Evolutionary conservation across 805 yeast genomes (phyloP).

Genomic region (Tetrapisispora arboricola): DNA sequence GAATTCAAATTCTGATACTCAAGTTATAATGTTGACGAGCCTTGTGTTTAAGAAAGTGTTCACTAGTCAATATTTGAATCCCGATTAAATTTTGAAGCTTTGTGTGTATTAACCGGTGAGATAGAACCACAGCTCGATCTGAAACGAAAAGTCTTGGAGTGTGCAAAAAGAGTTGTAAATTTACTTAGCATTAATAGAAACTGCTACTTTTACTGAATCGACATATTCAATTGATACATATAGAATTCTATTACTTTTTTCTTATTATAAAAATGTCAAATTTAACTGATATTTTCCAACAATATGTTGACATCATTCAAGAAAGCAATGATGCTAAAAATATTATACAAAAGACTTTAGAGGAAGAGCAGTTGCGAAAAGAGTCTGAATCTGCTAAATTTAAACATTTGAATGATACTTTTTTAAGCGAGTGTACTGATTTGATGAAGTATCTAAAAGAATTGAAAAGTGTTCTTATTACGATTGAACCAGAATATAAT

Average conservation of each 20-base stretch:
- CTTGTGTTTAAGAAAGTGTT: too few relatives aligned
- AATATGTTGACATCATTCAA: constrained; percentile 20
- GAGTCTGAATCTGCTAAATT: background rate
- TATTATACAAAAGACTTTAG: background rate
- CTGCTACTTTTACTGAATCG: too few relatives aligned
- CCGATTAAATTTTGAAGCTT: too few relatives aligned
- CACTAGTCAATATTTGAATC: too few relatives aligned
- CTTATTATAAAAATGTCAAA: constrained; percentile 16
- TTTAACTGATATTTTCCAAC: constrained; percentile 21
- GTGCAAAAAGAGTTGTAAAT: too few relatives aligned
- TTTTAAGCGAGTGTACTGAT: constrained; percentile 22
- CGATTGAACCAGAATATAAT: constrained; percentile 23
- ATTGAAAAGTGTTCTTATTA: constrained; percentile 19
- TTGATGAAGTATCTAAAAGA: constrained; percentile 24
- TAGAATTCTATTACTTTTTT: background rate
- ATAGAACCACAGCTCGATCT: too few relatives aligned
- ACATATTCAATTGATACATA: too few relatives aligned
- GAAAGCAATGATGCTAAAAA: constrained; percentile 7
- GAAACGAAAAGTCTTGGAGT: too few relatives aligned
- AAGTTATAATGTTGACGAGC: too few relatives aligned
- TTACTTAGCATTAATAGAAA: too few relatives aligned
- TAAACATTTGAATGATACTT: constrained; percentile 18
- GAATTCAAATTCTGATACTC: too few relatives aligned
- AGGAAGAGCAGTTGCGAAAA: background rate
- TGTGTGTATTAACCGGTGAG: too few relatives aligned